Base-by-base conservation (phyloP, 805 yeast genomes). In the Candida broadrunensis region DNA sequence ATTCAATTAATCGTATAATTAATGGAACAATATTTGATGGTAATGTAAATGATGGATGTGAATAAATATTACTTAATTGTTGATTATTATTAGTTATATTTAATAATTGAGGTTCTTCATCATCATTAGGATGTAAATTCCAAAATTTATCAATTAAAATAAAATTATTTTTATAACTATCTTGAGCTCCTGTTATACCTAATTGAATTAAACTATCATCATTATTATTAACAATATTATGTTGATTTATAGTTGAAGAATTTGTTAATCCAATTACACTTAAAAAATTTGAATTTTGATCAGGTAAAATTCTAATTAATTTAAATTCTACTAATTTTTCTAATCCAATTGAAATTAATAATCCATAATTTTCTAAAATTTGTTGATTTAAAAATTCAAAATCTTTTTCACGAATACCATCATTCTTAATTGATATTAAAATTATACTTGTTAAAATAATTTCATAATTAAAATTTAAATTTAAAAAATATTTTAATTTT, bases 1-100 rank as follows among this genome's bases (percentile, higher is more conserved):
- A 63, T 61, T 90, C 89, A 2, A 87, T 73, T 11, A 89, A 52
- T 44, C 97, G 70, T 3, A 81, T 72, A 2, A 79, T 65, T 4
- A 91, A 58, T 2, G 99, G 98, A 0, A 88, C 85, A 23, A 70
- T 65, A 20, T 79, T 85, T 0, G 95, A 93, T 4, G 97, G 85
- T 44, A 85, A 80, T 1, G 88, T 80, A 55, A 81, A 85, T 0
- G 82, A 65, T 3, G 81, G 73, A 38, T 66, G 68, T 19, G 67
- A 66, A 24, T 80, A 78, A 38, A 70, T 60, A 31, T 59, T 48
- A 3, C 63, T 16, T 19, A 58, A 45, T 11, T 23, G 33, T 1
- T 33, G 40, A 4, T 37, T 25, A 6, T 29, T 30, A 4, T 32
- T 27, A 9, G 7, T 25, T 9, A 11, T 21, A 9, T 16, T 5